Evolutionary conservation across 2,329 filamentous ascomycete genomes (phyloP), one percentile per base, ranked within the genome.

Genomic region (Neospermospora avenae): DNA sequence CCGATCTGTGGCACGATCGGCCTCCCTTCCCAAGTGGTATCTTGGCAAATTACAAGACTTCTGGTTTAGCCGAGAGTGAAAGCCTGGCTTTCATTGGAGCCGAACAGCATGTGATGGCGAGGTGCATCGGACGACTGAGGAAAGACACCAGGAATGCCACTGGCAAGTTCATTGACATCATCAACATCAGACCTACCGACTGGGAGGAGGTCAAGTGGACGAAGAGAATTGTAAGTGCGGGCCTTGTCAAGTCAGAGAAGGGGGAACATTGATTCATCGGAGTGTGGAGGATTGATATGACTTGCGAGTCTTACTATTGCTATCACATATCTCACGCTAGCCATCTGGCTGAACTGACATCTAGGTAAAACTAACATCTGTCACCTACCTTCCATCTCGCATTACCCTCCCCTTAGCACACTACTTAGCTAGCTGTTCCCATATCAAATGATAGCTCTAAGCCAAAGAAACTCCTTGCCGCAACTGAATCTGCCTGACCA

Each of bases 1-100:
- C 77, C 41, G 86, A 89, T 66, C 71, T 90, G 0, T 86, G 84
- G 65, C 82, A 84, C 61, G 78, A 84, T 20, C 77, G 76, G 11
- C 80, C 80, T 4, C 86, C 85, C 0, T 82, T 81, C 57, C 70
- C 84, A 62, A 73, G 79, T 55, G 77, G 77, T 0, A 66, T 74
- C 1, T 79, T 80, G 41, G 71, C 75, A 48, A 74, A 80, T 28
- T 83, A 78, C 77, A 77, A 77, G 63, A 72, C 75, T 4, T 72
- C 74, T 3, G 65, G 69, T 11, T 68, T 82, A 2, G 80, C 75
- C 69, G 77, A 83, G 24, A 74, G 74, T 24, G 78, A 81, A 59
- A 77, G 78, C 55, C 70, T 67, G 25, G 69, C 72, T 0, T 79
- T 84, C 42, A 66, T 83, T 39, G 62, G 61, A 18, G 60, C 63